A percentile compares a stretch with the other conserved stretches of the same genome.
These are phyloP conservation scores for Aurifilum marmelostoma DNA, from an alignment of 2,329 filamentous ascomycete species.

Conservation along the genomic window DNA sequence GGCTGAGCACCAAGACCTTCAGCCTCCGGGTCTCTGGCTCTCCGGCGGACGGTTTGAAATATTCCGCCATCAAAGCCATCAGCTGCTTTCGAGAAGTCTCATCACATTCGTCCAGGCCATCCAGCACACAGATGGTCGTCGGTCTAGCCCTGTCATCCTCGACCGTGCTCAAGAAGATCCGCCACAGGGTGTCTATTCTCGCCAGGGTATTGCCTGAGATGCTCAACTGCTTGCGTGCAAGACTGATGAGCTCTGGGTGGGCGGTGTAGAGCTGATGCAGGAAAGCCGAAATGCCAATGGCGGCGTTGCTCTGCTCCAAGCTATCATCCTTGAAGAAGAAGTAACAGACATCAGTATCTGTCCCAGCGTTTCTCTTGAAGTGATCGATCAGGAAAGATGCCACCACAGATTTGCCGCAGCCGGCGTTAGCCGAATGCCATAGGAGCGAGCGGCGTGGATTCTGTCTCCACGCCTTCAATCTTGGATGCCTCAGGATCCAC, in stretches of 20 bases:
- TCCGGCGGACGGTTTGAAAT: slow-evolving; percentile 9
- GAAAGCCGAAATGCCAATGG: slow-evolving; percentile 11
- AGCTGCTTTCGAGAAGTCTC: slow-evolving; percentile 16
- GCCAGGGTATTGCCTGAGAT: background rate
- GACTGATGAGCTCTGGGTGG: background rate
- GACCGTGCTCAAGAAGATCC: background rate
- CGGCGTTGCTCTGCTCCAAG: slow-evolving; percentile 22
- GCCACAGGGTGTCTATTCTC: background rate
- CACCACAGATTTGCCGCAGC: slow-evolving; percentile 29
- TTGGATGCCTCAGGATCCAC: background rate
- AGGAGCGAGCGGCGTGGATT: background rate
- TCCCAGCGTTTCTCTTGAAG: background rate
- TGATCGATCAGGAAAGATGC: slow-evolving; percentile 28
- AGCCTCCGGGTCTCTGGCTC: background rate
- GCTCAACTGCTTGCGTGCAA: background rate
- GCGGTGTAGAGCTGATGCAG: slow-evolving; percentile 27
- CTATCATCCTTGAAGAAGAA: slow-evolving; percentile 31
- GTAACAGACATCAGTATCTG: slow-evolving; percentile 26
- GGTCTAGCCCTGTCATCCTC: background rate
- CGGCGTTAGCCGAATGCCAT: slow-evolving; percentile 6
- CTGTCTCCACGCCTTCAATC: background rate
- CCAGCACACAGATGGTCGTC: slow-evolving; percentile 30
- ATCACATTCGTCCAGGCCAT: slow-evolving; percentile 32
- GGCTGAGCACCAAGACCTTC: background rate
- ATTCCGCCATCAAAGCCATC: slow-evolving; percentile 21